Evolutionary conservation across 2,329 filamentous ascomycete genomes (phyloP), one percentile per base, ranked within the genome.

Genomic region (Bipolaris gigantea): DNA sequence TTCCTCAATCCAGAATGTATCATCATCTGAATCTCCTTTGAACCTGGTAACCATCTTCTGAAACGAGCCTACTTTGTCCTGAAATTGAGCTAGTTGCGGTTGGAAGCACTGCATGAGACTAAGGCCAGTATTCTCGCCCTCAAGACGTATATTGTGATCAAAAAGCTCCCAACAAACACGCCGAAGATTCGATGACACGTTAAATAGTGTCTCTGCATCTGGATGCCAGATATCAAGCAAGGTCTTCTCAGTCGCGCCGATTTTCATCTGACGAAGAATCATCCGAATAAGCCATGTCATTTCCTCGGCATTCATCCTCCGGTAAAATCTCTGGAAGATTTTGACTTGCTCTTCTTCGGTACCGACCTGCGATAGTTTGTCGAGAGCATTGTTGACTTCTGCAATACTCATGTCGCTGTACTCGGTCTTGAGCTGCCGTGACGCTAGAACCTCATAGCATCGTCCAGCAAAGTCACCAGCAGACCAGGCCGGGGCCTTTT

Each of bases 221-320:
- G 77, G 77, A 60, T 82, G 80, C 80, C 80, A 82, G 33, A 80
- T 74, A 65, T 93, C 84, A 50, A 99, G 83, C 53, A 97, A 84
- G 0, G 92, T 97, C 75, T 89, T 91, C 74, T 97, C 92, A 0
- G 91, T 92, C 11, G 92, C 92, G 13, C 84, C 83, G 47, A 86
- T 80, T 67, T 86, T 88, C 85, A 88, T 88, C 64, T 87, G 89
- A 57, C 89, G 89, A 25, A 97, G 79, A 42, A 99, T 88, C 66
- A 99, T 97, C 13, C 93, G 88, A 58, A 99, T 90, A 50, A 97
- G 79, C 94, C 94, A 99, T 78, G 89, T 88, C 62, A 99, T 77
- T 76, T 99, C 94, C 60, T 96, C 89, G 0, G 94, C 84, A 64
- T 95, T 95, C 94, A 97, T 97, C 21, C 85, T 83, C 41, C 86